phyloP scores from a whole-genome alignment of 2,329 filamentous ascomycete genomes.

The Hypomyces rosellus region DNA sequence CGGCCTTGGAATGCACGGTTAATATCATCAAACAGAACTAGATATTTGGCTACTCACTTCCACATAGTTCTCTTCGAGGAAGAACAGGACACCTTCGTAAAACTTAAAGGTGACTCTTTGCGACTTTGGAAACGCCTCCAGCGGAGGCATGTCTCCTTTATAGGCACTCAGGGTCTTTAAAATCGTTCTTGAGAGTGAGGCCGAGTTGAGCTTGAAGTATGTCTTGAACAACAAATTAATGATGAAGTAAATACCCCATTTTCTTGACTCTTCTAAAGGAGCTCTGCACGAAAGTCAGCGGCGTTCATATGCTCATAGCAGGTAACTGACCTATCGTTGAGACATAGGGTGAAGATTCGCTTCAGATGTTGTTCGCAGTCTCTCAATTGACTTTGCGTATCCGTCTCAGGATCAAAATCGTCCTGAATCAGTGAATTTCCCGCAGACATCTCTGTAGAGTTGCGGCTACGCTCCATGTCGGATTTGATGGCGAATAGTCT shows the following conservation, averaged over 20 bases:
- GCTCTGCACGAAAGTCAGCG: conserved; percentile 45
- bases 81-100: conserved; percentile 88
- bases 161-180: conserved; percentile 76
- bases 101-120: conserved; percentile 96
- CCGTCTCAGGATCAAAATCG: conserved; percentile 69
- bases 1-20: conserved; percentile 48
- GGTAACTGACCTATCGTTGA: conserved; percentile 70
- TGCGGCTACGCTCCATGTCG: conserved; percentile 58
- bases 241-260: conserved; percentile 96
- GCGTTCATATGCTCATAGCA: not conserved
- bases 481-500: conserved; percentile 86
- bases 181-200: conserved; percentile 84
- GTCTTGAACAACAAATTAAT: conserved; percentile 97
- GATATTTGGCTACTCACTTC: conserved; percentile 42
- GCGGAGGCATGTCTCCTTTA: conserved; percentile 69
- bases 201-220: conserved; percentile 91
- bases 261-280: conserved; percentile 79
- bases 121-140: conserved; percentile 76
- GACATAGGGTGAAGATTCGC: conserved; percentile 82
- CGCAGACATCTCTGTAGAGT: conserved; percentile 28
- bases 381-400: conserved; percentile 79
- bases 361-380: conserved; percentile 89
- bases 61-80: conserved; percentile 88
- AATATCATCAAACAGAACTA: conserved; percentile 4
- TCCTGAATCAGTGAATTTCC: conserved; percentile 57